Percentiles rank a stretch among this genome's conserved stretches.
These are phyloP conservation scores for Argentina anserina DNA, from an alignment of 306 rosid species.

Conservation along the genomic window DNA sequence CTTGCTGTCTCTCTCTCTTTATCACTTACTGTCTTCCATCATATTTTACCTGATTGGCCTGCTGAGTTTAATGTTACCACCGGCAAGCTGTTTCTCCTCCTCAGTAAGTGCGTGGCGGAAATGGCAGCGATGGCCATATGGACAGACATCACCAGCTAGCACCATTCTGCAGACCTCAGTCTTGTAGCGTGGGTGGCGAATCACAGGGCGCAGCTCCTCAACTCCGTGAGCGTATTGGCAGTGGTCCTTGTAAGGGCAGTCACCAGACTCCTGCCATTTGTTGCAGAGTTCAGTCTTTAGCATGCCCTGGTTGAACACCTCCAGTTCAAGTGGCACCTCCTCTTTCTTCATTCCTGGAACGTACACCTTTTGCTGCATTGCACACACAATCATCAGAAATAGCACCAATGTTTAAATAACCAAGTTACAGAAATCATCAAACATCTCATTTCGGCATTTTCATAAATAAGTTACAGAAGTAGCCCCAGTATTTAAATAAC, in stretches of 20 bases:
- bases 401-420: not conserved
- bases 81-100: slow-evolving; percentile 25
- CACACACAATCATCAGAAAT: not conserved
- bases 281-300: slow-evolving; percentile 49
- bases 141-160: slow-evolving; percentile 38
- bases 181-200: slow-evolving; percentile 57
- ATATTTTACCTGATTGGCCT: slow-evolving; percentile 25
- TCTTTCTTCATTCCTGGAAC: slow-evolving; percentile 33
- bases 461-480: too few species aligned
- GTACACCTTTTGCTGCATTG: slow-evolving; percentile 41
- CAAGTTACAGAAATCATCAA: not conserved
- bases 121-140: slow-evolving; percentile 53
- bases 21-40: not conserved
- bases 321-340: slow-evolving; percentile 34
- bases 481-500: too few species aligned
- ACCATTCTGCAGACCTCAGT: slow-evolving; percentile 49
- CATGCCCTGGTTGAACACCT: slow-evolving; percentile 47
- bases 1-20: not conserved
- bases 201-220: slow-evolving; percentile 47
- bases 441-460: not conserved
- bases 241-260: slow-evolving; percentile 42
- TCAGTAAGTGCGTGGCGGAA: slow-evolving; percentile 46
- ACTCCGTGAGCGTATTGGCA: slow-evolving; percentile 52
- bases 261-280: slow-evolving; percentile 53
- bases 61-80: slow-evolving; percentile 9